Conservation (phyloP, 1,284 basidiomycete species). For the Naganishia cerealis region DNA sequence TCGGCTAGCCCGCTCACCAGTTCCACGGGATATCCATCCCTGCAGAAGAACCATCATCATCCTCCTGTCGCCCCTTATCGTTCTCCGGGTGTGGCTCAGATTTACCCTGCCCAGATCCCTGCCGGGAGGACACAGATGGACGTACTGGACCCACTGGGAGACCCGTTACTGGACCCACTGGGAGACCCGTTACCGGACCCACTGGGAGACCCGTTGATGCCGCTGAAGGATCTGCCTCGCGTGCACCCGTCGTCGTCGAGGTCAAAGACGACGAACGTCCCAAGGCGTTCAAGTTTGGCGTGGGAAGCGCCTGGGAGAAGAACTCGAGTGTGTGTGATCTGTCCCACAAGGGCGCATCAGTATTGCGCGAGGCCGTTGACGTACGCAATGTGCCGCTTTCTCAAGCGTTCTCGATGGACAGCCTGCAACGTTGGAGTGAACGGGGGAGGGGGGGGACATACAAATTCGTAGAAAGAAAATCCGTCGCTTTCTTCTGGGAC, state of each 20-base stretch:
- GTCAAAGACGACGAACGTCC: neutral
- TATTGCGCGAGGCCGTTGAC: neutral
- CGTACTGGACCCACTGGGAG: neutral
- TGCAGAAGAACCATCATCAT: neutral
- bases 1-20: neutral
- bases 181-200: neutral
- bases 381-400: neutral
- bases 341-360: neutral
- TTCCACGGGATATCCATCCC: conserved; percentile 23
- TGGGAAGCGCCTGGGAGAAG: conserved; percentile 19
- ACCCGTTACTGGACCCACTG: neutral
- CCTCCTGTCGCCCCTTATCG: neutral
- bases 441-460: neutral
- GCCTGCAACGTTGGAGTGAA: neutral
- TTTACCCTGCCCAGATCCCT: too few relatives aligned
- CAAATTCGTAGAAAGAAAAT: conserved; percentile 21
- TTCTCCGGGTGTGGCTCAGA: too few relatives aligned
- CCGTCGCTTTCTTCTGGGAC: conserved; percentile 25
- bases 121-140: neutral
- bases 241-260: neutral
- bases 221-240: neutral
- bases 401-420: neutral
- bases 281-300: conserved; percentile 12
- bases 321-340: conserved; percentile 24
- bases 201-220: neutral